A percentile compares a stretch with the other conserved stretches of the same genome.
phyloP scores from a whole-genome alignment of 768 basidiomycete species.

The Boletus pseudopeckii region DNA sequence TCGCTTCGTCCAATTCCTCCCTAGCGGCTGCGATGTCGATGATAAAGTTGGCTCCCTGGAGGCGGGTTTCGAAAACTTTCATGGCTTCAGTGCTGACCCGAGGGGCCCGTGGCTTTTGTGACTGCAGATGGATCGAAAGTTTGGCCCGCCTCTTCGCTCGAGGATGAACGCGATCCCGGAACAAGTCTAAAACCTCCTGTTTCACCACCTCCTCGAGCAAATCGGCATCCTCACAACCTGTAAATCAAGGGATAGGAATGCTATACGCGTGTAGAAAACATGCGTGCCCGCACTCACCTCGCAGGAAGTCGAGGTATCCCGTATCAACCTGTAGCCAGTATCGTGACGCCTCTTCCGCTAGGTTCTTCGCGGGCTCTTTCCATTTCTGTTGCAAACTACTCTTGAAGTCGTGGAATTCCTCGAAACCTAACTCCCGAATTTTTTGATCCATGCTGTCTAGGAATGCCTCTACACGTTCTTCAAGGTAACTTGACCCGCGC shows the following conservation, averaged over 20 bases:
- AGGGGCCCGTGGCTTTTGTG: conserved; percentile 58
- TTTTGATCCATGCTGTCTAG: conserved; percentile 66
- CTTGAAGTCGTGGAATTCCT: conserved; percentile 78
- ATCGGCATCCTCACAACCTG: conserved; percentile 73
- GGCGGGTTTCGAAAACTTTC: conserved; percentile 53
- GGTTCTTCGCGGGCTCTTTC: conserved; percentile 85
- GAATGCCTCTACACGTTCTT: conserved; percentile 87
- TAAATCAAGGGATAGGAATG: not conserved
- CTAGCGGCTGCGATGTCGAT: conserved; percentile 52
- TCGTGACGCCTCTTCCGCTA: conserved; percentile 71
- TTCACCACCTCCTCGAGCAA: conserved; percentile 64
- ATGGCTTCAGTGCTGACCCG: conserved; percentile 64
- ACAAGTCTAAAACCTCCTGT: conserved; percentile 69
- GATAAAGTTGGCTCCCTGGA: conserved; percentile 47
- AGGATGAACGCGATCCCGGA: conserved; percentile 66
- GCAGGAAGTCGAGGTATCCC: conserved; percentile 83
- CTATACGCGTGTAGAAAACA: not conserved
- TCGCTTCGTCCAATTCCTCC: conserved; percentile 48
- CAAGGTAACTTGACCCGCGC: conserved; percentile 72
- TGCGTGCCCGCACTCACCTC: conserved; percentile 51
- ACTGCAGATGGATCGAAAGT: conserved; percentile 77
- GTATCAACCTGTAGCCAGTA: conserved; percentile 71
- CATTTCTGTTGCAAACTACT: conserved; percentile 73
- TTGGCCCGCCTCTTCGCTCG: conserved; percentile 71
- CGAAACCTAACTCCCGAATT: conserved; percentile 65